A percentile compares a stretch with the other conserved stretches of the same genome.
Evolutionary conservation across 345 rosid species (phyloP).

Genomic region (Viola odorata): DNA sequence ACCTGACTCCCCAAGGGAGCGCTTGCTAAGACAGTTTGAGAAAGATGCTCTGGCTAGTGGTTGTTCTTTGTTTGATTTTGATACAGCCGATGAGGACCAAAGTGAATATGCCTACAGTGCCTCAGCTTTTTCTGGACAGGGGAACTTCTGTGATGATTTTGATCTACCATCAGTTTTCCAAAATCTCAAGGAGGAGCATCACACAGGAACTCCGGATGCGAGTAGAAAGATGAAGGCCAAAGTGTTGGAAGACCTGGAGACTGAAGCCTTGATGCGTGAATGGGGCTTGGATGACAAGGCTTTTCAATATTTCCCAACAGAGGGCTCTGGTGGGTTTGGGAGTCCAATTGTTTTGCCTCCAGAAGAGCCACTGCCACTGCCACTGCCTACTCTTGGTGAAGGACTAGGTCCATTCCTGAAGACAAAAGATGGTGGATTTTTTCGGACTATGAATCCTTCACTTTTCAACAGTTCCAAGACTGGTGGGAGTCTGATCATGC

Average conservation of each 20-base stretch:
- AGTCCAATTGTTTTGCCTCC: slow-evolving; percentile 53
- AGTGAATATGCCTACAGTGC: slow-evolving; percentile 33
- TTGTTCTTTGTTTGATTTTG: slow-evolving; percentile 60
- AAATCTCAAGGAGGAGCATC: slow-evolving; percentile 57
- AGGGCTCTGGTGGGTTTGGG: slow-evolving; percentile 41
- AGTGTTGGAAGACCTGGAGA: slow-evolving; percentile 70
- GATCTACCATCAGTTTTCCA: slow-evolving; percentile 45
- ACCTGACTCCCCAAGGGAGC: slow-evolving; percentile 95
- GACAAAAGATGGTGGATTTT: slow-evolving; percentile 72
- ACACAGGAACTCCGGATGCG: slow-evolving; percentile 35
- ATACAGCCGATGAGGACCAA: slow-evolving; percentile 35
- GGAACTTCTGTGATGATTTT: slow-evolving; percentile 38
- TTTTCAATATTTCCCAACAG: slow-evolving; percentile 65
- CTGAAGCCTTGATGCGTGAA: slow-evolving; percentile 79
- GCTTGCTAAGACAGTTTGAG: slow-evolving; percentile 79
- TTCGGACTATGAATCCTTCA: slow-evolving; percentile 76
- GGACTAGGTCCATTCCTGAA: slow-evolving; percentile 82
- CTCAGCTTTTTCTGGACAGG: slow-evolving; percentile 29
- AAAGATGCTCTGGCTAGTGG: slow-evolving; percentile 60
- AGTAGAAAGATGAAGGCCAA: slow-evolving; percentile 50
- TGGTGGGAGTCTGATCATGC: slow-evolving; percentile 83
- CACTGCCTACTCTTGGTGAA: slow-evolving; percentile 73
- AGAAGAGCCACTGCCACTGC: slow-evolving; percentile 47
- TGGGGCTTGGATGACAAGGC: slow-evolving; percentile 83
- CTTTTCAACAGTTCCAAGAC: slow-evolving; percentile 58